phyloP scores from a whole-genome alignment of 495 filamentous ascomycete genomes.

The Viridothelium virens region DNA sequence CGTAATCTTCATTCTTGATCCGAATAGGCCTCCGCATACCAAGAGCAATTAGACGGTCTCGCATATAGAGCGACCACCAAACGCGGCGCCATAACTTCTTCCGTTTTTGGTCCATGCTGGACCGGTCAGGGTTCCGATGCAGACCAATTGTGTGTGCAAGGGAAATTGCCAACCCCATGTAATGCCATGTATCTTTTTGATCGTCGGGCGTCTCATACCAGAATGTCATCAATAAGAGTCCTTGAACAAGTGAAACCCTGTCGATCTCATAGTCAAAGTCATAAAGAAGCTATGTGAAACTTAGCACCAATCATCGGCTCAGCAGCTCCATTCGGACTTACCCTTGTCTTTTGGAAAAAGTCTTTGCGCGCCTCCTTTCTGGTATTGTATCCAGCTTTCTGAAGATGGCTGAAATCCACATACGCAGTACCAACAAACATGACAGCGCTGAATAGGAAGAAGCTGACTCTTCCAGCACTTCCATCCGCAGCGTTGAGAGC shows the following conservation, averaged over 20 bases:
- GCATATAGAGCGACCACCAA: slow-evolving; percentile 92
- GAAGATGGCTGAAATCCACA: slow-evolving; percentile 61
- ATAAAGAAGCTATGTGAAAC: slow-evolving; percentile 50
- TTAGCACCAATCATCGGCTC: neutral
- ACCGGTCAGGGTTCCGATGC: slow-evolving; percentile 69
- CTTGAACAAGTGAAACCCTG: slow-evolving; percentile 69
- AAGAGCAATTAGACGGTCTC: slow-evolving; percentile 77
- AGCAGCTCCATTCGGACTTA: slow-evolving; percentile 34
- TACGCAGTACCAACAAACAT: slow-evolving; percentile 74
- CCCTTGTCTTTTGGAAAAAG: slow-evolving; percentile 69
- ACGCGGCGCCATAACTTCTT: slow-evolving; percentile 81
- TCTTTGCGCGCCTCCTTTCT: slow-evolving; percentile 64
- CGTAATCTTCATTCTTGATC: slow-evolving; percentile 82
- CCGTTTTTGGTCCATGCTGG: slow-evolving; percentile 59
- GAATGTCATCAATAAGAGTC: slow-evolving; percentile 76
- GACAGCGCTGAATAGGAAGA: slow-evolving; percentile 71
- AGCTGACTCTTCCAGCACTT: slow-evolving; percentile 53
- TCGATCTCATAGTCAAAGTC: slow-evolving; percentile 80
- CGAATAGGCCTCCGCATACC: slow-evolving; percentile 84
- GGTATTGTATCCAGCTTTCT: slow-evolving; percentile 57
- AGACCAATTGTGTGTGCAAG: slow-evolving; percentile 77
- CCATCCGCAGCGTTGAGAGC: slow-evolving; percentile 58
- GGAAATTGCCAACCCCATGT: slow-evolving; percentile 82
- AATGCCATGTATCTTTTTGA: slow-evolving; percentile 86
- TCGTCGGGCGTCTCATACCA: slow-evolving; percentile 89